Conservation (phyloP, 345 rosid genomes). For the Raphanus sativus region DNA sequence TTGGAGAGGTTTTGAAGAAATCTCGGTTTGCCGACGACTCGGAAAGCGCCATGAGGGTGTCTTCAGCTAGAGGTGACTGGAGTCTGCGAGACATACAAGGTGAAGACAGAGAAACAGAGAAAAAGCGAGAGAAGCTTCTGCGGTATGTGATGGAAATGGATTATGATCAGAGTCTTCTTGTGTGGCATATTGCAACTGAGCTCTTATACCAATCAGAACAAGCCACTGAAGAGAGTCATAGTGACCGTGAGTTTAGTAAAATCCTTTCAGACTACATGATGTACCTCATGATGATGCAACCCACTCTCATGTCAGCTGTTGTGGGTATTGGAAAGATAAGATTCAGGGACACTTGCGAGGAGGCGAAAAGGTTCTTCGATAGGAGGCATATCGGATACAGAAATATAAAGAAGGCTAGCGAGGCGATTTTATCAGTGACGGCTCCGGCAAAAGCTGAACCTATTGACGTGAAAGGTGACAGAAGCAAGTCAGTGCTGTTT, state of each 20-base stretch:
- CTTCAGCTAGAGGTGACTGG: conserved; percentile 60
- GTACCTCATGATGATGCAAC: conserved; percentile 45
- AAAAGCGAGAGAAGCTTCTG: conserved; percentile 26
- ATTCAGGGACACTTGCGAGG: conserved; percentile 31
- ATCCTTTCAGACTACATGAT: conserved; percentile 46
- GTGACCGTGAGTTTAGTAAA: conserved; percentile 28
- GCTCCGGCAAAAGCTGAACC: conserved; percentile 8
- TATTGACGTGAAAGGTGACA: conserved; percentile 15
- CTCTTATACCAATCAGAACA: conserved; percentile 38
- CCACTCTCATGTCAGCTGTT: conserved; percentile 33
- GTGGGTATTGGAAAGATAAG: conserved; percentile 37
- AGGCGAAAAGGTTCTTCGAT: conserved; percentile 27
- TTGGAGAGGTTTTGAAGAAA: conserved; percentile 41
- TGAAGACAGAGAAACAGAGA: not conserved
- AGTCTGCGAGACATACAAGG: conserved; percentile 38
- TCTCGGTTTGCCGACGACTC: conserved; percentile 43
- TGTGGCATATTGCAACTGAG: conserved; percentile 69
- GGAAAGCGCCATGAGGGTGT: conserved; percentile 47
- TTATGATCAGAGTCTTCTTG: conserved; percentile 47
- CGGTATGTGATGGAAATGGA: conserved; percentile 40
- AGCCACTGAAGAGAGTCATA: not conserved
- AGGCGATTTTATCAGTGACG: not conserved
- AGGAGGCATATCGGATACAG: conserved; percentile 1
- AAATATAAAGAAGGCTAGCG: not conserved
- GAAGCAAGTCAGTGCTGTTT: conserved; percentile 36